Evolutionary conservation across 1,284 basidiomycete species (phyloP), one percentile per base, ranked within the genome.

Genomic region (Heterobasidion parviporum): DNA sequence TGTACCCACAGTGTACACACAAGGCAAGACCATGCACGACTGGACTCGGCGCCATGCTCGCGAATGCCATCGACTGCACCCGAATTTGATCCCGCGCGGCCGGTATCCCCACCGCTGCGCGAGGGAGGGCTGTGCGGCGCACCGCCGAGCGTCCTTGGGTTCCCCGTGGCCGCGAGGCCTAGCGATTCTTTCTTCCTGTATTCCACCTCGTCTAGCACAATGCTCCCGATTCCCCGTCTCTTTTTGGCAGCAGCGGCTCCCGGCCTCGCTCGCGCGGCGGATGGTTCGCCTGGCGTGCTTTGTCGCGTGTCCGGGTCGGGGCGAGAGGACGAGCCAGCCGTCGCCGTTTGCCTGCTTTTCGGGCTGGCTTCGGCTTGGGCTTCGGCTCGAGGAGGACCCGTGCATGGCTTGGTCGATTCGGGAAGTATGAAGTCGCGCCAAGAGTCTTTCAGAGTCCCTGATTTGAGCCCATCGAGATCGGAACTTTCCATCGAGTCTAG

Each of bases 1-100:
- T 26, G 12, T 14, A 49, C 81, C 65, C 59, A 83, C 81, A 83
- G 64, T 1, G 81, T 83, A 57, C 82, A 84, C 16, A 79, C 71
- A 33, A 69, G 63, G 65, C 82, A 84, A 14, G 64, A 59, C 82
- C 82, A 83, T 6, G 26, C 26, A 26, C 4, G 26, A 26, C 26
- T 5, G 6, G 26, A 26, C 5, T 26, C 26, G 26, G 26, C 26
- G 26, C 5, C 5, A 53, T 57, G 36, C 33, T 38, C 32, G n/a
- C 20, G 48, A 41, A 5, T 8, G 38, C 38, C 38, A 41, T 41
- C 8, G 38, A n/a, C 12, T 41, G n/a, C 38, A 41, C 5, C 12
- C n/a, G 38, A 41, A 41, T 41, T 10, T n/a, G 38, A 12, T 41
- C 5, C n/a, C 38, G 10, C 38, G 2, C 12, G 5, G 38, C 38